A percentile compares a stretch with the other conserved stretches of the same genome.
Evolutionary conservation across 305 asterid species (phyloP).

Genomic region (Solanum aculeatissimum): DNA sequence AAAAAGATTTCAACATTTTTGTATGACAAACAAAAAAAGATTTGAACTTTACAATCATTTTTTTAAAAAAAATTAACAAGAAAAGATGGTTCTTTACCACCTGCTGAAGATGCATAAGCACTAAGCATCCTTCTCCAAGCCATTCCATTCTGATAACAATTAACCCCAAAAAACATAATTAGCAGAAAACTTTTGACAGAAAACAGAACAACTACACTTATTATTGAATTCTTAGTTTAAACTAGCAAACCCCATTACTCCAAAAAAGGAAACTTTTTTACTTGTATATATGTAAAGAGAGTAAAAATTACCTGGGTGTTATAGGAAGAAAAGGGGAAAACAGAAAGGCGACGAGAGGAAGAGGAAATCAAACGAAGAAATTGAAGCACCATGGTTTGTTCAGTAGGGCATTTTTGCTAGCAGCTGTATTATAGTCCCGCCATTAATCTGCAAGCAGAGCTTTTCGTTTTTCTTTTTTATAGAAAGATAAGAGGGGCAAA

Average conservation of each 20-base stretch:
- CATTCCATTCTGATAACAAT: constrained; percentile 22
- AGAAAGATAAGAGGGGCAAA: background rate
- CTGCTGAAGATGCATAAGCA: constrained; percentile 24
- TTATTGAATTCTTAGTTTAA: background rate
- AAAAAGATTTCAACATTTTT: background rate
- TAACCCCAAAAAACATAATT: background rate
- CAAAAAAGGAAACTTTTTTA: background rate
- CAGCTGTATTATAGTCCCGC: background rate
- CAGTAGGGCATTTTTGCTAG: background rate
- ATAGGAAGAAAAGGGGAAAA: constrained; percentile 8
- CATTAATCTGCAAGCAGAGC: background rate
- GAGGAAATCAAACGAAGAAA: constrained; percentile 10
- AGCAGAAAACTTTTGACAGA: background rate
- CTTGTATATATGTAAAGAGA: background rate
- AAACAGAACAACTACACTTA: background rate
- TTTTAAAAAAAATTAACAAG: background rate
- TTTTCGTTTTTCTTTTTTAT: background rate
- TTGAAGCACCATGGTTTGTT: constrained; percentile 10
- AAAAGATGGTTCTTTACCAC: constrained; percentile 6
- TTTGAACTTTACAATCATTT: background rate
- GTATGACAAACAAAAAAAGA: background rate
- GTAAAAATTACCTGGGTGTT: constrained; percentile 18
- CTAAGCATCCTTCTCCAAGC: constrained; percentile 30
- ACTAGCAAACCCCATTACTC: background rate
- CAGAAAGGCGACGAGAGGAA: constrained; percentile 16